Conservation (phyloP, 495 filamentous ascomycete species). For the Trypethelium eluteriae region DNA sequence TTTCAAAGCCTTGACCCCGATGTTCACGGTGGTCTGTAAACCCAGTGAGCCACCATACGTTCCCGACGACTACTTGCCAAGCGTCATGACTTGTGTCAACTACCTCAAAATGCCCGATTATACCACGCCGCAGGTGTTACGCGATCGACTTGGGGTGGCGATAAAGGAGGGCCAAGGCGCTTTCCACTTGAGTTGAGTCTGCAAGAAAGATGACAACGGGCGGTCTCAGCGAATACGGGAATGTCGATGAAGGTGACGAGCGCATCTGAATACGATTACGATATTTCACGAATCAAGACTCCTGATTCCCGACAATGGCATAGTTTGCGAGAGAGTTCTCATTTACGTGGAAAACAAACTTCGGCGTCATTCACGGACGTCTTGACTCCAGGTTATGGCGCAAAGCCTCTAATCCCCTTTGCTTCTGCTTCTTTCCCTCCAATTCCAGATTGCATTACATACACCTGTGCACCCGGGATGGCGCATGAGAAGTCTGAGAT, state of each 20-base stretch:
- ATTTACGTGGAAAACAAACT: not conserved
- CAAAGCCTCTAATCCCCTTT: not conserved
- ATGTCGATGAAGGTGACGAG: not conserved
- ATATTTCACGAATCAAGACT: not conserved
- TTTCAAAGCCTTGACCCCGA: conserved; percentile 92
- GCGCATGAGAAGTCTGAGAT: not conserved
- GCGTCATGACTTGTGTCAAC: conserved; percentile 99
- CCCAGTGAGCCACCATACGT: conserved; percentile 90
- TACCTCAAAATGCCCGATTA: conserved; percentile 99
- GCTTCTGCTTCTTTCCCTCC: not conserved
- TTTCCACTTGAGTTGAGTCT: conserved; percentile 78
- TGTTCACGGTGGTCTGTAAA: conserved; percentile 98
- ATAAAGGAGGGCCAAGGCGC: conserved; percentile 98
- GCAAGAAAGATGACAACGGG: not conserved
- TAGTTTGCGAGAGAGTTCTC: not conserved
- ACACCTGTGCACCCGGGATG: not conserved
- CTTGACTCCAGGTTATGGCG: not conserved
- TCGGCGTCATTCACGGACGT: not conserved
- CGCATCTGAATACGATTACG: not conserved
- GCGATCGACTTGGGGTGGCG: conserved; percentile 67
- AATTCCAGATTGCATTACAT: conserved; percentile 4
- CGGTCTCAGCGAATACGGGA: not conserved
- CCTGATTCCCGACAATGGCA: not conserved
- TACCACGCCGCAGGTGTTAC: conserved; percentile 67
- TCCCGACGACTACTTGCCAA: conserved; percentile 94